Evolutionary conservation across 345 rosid species (phyloP).

Genomic region (Eucalyptus pumila): DNA sequence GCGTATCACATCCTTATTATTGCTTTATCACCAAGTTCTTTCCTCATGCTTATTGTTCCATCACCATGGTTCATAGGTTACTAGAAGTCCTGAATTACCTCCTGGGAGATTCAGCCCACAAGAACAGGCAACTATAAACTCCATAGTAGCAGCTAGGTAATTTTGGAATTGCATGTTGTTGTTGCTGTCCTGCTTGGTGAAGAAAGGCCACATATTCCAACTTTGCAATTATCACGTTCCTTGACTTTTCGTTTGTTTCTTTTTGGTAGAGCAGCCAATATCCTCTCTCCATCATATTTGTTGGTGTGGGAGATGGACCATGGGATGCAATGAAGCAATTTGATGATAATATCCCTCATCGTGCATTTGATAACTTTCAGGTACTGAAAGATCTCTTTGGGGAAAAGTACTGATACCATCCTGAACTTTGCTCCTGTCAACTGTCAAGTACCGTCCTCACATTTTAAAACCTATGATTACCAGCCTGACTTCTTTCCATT

Average conservation of each 20-base stretch:
- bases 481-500: not conserved
- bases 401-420: not conserved
- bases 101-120: slow-evolving; percentile 64
- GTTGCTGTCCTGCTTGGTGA: not conserved
- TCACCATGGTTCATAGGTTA: slow-evolving; percentile 29
- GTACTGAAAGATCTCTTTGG: slow-evolving; percentile 9
- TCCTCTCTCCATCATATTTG: slow-evolving; percentile 80
- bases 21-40: not conserved
- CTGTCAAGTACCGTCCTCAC: not conserved
- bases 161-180: not conserved
- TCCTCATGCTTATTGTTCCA: not conserved
- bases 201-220: not conserved
- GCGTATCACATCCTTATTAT: not conserved
- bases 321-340: slow-evolving; percentile 90
- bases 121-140: slow-evolving; percentile 72
- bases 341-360: slow-evolving; percentile 85
- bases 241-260: not conserved
- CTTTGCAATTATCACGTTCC: not conserved
- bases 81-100: slow-evolving; percentile 48
- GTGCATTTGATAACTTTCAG: slow-evolving; percentile 93
- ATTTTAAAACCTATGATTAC: not conserved
- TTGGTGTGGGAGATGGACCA: slow-evolving; percentile 98
- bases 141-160: slow-evolving; percentile 86
- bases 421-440: not conserved
- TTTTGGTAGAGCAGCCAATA: slow-evolving; percentile 32